Conservation (phyloP, 2,329 filamentous ascomycete species). For the Paecilomyces dactylethromorphus region DNA sequence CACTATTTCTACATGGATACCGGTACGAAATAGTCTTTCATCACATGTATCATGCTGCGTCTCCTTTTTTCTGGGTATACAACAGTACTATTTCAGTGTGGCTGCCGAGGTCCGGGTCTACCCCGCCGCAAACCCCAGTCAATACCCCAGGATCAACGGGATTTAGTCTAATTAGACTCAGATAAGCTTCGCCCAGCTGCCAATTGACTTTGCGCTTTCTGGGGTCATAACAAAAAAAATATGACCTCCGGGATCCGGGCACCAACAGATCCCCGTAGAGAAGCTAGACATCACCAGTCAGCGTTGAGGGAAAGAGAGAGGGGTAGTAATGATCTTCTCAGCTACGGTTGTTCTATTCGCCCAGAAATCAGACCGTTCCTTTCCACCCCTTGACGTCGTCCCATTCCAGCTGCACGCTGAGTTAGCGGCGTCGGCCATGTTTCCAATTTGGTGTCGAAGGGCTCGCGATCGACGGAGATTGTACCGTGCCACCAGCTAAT, state of each 20-base stretch:
- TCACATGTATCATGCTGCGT: neutral
- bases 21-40: neutral
- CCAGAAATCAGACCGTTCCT: neutral
- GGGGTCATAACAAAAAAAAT: neutral
- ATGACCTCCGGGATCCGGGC: neutral
- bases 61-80: neutral
- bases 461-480: neutral
- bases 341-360: neutral
- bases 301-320: neutral
- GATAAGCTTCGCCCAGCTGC: neutral
- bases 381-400: neutral
- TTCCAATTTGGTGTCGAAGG: neutral
- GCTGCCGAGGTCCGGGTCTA: neutral
- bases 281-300: neutral
- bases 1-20: neutral
- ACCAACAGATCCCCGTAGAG: neutral
- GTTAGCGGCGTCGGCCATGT: neutral
- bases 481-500: neutral
- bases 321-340: neutral
- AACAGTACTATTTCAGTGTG: neutral
- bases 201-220: neutral
- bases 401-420: neutral
- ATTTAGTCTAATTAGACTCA: neutral
- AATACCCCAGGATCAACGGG: constrained; percentile 6
- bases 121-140: constrained; percentile 6